phyloP scores from a whole-genome alignment of 208 protist species.

The Leishmania aethiopica region DNA sequence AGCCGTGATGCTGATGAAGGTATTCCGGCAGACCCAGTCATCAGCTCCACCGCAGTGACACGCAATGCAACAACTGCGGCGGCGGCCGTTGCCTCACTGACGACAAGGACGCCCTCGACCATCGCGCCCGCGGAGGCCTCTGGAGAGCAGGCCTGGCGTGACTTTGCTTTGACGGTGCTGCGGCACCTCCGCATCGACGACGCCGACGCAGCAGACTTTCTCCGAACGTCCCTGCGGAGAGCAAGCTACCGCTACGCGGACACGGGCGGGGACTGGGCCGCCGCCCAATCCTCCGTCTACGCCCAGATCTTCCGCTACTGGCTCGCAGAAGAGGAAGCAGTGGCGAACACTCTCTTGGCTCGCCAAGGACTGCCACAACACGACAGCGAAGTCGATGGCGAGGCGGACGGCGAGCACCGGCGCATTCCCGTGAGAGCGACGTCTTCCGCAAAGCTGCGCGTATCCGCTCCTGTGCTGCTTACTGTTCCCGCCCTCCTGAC shows the following conservation, averaged over 20 bases:
- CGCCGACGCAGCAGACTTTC: constrained; percentile 8
- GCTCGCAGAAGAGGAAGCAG: constrained; percentile 13
- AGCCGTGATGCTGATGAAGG: background rate
- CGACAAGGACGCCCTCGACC: background rate
- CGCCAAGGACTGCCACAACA: constrained; percentile 6
- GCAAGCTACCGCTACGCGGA: constrained; percentile 22
- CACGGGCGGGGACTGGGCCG: constrained; percentile 20
- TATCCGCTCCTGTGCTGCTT: constrained; percentile 6
- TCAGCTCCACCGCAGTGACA: background rate
- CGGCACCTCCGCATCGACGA: constrained; percentile 8
- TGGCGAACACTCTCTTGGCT: background rate
- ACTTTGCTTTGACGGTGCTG: constrained; percentile 16
- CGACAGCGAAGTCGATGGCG: background rate
- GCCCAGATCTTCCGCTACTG: constrained; percentile 22
- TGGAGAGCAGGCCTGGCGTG: constrained; percentile 7
- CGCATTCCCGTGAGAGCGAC: background rate
- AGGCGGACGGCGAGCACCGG: background rate
- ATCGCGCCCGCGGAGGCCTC: background rate
- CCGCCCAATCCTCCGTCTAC: constrained; percentile 25
- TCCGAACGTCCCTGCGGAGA: constrained; percentile 9
- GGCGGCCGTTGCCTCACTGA: background rate
- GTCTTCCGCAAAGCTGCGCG: background rate
- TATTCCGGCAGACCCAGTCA: background rate
- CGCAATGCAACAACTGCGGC: background rate
- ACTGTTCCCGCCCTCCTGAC: constrained; percentile 19